These are phyloP conservation scores for Tricholoma hemisulphureum DNA, from an alignment of 768 basidiomycete genomes.

Conservation along the genomic window DNA sequence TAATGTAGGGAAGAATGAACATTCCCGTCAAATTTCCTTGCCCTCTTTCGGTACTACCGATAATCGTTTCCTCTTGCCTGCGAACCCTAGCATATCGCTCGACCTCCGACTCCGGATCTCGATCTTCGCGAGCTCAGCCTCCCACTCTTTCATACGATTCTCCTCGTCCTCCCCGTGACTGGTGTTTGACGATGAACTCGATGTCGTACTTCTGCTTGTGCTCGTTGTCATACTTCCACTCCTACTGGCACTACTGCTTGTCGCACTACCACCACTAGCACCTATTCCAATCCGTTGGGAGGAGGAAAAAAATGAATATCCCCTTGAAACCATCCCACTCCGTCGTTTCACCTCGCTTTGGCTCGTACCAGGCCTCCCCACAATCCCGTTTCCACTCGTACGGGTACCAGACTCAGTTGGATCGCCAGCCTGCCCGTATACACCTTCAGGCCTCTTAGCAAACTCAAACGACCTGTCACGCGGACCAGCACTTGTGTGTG, in stretches of 20 bases:
- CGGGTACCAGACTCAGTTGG: slow-evolving; percentile 6
- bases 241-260: slow-evolving; percentile 22
- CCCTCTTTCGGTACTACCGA: slow-evolving; percentile 19
- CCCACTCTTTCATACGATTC: slow-evolving; percentile 65
- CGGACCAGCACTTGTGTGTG: slow-evolving; percentile 75
- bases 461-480: slow-evolving; percentile 49
- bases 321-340: slow-evolving; percentile 16
- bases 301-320: slow-evolving; percentile 12
- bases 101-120: slow-evolving; percentile 58
- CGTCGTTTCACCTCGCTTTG: slow-evolving; percentile 15
- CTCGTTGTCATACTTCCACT: slow-evolving; percentile 23
- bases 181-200: slow-evolving; percentile 26
- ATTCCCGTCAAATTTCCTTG: slow-evolving; percentile 10
- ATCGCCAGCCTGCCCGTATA: neutral
- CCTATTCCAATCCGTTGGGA: slow-evolving; percentile 24
- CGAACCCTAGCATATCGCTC: slow-evolving; percentile 48
- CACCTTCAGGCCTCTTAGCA: slow-evolving; percentile 3
- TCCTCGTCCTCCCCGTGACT: slow-evolving; percentile 26
- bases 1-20: neutral
- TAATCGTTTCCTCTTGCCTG: slow-evolving; percentile 36
- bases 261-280: slow-evolving; percentile 35
- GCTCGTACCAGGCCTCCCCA: slow-evolving; percentile 15
- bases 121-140: slow-evolving; percentile 71
- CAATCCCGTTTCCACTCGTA: slow-evolving; percentile 6
- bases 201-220: slow-evolving; percentile 29